Percentiles rank a stretch among this genome's conserved stretches.
Evolutionary conservation across 495 filamentous ascomycete species (phyloP).

Genomic region (Trichoderma virens): DNA sequence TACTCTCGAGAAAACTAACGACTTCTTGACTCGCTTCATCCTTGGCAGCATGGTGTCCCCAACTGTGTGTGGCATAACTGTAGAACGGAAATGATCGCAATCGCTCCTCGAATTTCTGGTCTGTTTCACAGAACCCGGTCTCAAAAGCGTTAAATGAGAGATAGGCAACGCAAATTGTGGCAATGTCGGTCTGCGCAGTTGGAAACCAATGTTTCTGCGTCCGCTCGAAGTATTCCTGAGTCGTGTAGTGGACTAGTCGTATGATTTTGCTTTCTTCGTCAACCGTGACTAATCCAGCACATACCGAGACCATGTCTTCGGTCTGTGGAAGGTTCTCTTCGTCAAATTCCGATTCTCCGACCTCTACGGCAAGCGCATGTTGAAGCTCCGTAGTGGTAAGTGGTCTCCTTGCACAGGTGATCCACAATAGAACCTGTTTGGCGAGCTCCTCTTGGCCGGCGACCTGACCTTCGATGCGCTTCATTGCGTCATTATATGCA

Average conservation of each 20-base stretch:
- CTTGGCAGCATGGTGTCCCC: no score
- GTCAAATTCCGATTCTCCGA: slow-evolving; percentile 25
- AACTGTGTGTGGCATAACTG: no score
- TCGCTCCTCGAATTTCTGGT: no score
- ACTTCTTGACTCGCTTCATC: no score
- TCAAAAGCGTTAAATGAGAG: no score
- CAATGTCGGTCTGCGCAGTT: slow-evolving; percentile 26
- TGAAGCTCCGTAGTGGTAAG: slow-evolving; percentile 37
- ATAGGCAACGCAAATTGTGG: slow-evolving; percentile 36
- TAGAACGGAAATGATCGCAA: no score
- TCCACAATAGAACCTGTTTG: slow-evolving; percentile 34
- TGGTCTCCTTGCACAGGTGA: slow-evolving; percentile 31
- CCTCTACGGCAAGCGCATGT: slow-evolving; percentile 38
- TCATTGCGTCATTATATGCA: slow-evolving; percentile 38
- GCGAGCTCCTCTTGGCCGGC: slow-evolving; percentile 26
- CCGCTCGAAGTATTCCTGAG: slow-evolving; percentile 43
- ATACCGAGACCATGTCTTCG: slow-evolving; percentile 38
- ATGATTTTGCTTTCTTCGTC: slow-evolving; percentile 39
- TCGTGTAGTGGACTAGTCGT: slow-evolving; percentile 50
- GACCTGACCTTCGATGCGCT: slow-evolving; percentile 34
- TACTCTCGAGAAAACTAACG: no score
- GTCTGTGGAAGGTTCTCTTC: slow-evolving; percentile 28
- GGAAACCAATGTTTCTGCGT: slow-evolving; percentile 28
- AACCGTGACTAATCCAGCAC: slow-evolving; percentile 44
- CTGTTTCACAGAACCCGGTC: no score